Evolutionary conservation across 164 flowering plant species (phyloP).

Genomic region (Dillenia turbinata): DNA sequence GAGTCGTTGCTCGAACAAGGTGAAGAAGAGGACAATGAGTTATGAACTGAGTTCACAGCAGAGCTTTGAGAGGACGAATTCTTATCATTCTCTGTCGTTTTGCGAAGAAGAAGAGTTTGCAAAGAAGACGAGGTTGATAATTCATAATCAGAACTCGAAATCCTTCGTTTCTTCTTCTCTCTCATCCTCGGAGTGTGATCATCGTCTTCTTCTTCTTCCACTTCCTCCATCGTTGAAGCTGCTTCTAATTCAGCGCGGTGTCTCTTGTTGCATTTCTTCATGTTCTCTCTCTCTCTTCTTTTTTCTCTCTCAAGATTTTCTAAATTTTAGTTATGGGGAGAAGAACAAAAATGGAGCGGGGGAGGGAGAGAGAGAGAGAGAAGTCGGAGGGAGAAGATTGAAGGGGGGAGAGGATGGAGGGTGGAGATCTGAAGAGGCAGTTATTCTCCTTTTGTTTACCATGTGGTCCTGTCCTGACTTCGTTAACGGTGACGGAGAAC

Average conservation of each 20-base stretch:
- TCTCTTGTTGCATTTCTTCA: constrained; percentile 13
- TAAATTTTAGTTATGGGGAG: not conserved
- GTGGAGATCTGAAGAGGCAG: constrained; percentile 7
- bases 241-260: constrained; percentile 14
- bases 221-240: constrained; percentile 6
- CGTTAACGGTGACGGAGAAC: constrained; percentile 25
- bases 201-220: constrained; percentile 12
- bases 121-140: constrained; percentile 8
- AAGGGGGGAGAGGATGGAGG: constrained; percentile 13
- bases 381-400: not conserved
- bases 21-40: constrained; percentile 21
- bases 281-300: constrained; percentile 10
- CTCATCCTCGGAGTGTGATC: constrained; percentile 9
- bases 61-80: not conserved
- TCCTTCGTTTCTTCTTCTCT: constrained; percentile 22
- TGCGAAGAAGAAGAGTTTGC: not conserved
- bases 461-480: constrained; percentile 14
- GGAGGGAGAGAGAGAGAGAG: too few relatives aligned
- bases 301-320: not conserved
- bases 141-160: not conserved
- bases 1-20: constrained; percentile 30
- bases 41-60: constrained; percentile 13
- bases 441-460: constrained; percentile 1
- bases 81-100: constrained; percentile 8
- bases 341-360: too few relatives aligned